These are phyloP conservation scores for Pythium aquatile DNA, from an alignment of 352 stramenopile genomes.

Conservation along the genomic window DNA sequence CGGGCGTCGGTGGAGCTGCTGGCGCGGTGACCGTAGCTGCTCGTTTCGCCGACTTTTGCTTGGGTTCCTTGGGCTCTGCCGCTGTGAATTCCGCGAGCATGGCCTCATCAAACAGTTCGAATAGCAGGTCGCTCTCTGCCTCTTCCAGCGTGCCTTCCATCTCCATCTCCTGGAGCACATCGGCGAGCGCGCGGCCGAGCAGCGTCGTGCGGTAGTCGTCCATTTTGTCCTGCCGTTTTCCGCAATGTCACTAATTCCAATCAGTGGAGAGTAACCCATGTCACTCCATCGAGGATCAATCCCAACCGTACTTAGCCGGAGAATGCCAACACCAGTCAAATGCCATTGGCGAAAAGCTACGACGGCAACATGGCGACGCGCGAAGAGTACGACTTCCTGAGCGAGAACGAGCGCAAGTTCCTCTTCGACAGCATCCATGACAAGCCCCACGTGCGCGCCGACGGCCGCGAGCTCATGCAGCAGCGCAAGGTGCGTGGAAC, in stretches of 20 bases:
- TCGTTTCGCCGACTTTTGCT: neutral
- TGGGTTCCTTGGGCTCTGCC: conserved; percentile 9
- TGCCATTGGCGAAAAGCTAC: neutral
- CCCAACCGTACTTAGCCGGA: conserved; percentile 14
- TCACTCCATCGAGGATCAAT: conserved; percentile 39
- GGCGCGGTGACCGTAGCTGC: neutral
- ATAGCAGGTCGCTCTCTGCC: conserved; percentile 41
- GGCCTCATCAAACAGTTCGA: conserved; percentile 53
- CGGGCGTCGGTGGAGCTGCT: neutral
- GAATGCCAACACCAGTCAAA: conserved; percentile 22
- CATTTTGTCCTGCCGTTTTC: conserved; percentile 30
- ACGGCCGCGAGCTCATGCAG: conserved; percentile 78
- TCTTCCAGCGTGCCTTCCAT: conserved; percentile 22
- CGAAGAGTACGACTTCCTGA: conserved; percentile 62
- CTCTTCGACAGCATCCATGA: conserved; percentile 61
- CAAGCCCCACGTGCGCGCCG: conserved; percentile 58
- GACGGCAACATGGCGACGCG: conserved; percentile 18
- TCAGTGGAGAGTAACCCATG: neutral
- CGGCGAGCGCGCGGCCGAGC: conserved; percentile 55
- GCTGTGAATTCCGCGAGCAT: conserved; percentile 34
- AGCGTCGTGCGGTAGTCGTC: conserved; percentile 65
- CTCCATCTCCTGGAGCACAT: conserved; percentile 61
- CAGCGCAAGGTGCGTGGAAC: conserved; percentile 54
- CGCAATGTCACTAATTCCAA: conserved; percentile 8
- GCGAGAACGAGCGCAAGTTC: conserved; percentile 81